Evolutionary conservation across 2,329 filamentous ascomycete species (phyloP), one percentile per base, ranked within the genome.

Genomic region (Amauroascus verrucosus): DNA sequence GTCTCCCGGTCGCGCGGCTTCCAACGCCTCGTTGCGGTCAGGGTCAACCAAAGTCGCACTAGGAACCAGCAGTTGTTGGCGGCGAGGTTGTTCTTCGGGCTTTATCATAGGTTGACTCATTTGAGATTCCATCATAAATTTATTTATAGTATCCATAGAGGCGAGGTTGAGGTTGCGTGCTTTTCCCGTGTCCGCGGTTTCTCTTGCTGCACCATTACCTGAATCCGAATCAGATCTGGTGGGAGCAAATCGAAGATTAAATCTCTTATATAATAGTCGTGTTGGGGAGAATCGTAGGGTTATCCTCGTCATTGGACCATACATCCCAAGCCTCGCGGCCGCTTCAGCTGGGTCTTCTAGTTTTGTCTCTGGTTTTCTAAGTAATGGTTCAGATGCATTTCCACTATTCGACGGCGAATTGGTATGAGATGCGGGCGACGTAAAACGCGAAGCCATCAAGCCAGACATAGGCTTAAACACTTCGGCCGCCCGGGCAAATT

Each of bases 381-480:
- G 69, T 6, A 79, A 63, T 41, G 63, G 55, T 28, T 67, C 67
- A 7, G 61, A 61, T 43, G 64, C 65, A 35, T 58, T 60, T 51
- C 62, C 60, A 57, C 72, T 69, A 1, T 73, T 69, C 1, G 71
- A 65, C 8, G 65, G 60, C 37, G 70, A 67, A 2, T 70, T 66
- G 62, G 62, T 40, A 59, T 50, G 4, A 56, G 51, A 78, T 74
- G 7, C 44, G 0, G 82, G 80, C 1, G 86, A 84, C 0, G 89
- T 96, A 66, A 98, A 98, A 0, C 91, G 83, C 18, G 86, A 88
- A 14, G 91, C 93, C 88, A 98, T 97, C 58, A 88, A 77, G 0
- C 89, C 89, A 1, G 86, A 88, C 72, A 95, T 87, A 0, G 93
- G 93, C 66, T 87, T 91, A 74, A 97, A 98, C 18, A 97, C 83